phyloP scores from a whole-genome alignment of 495 filamentous ascomycete species.

The Cercophora samala region DNA sequence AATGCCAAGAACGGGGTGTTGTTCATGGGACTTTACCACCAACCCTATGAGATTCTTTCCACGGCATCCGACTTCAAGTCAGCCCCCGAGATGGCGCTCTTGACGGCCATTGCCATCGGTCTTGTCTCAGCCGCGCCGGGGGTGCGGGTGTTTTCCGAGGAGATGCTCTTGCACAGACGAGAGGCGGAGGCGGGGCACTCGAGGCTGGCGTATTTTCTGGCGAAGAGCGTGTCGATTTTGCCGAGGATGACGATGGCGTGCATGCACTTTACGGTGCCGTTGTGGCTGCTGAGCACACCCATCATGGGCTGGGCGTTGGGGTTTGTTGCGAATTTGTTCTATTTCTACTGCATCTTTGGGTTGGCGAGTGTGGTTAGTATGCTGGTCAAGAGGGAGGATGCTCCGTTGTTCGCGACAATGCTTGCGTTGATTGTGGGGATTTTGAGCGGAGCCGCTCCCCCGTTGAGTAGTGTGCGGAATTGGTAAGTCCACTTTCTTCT shows the following conservation, averaged over 20 bases:
- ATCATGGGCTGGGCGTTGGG: constrained; percentile 44
- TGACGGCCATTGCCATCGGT: constrained; percentile 53
- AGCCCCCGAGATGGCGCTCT: constrained; percentile 48
- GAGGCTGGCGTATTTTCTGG: constrained; percentile 52
- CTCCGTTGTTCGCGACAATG: constrained; percentile 49
- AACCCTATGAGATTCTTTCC: constrained; percentile 51
- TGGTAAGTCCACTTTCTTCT: constrained; percentile 36
- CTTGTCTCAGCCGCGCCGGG: constrained; percentile 52
- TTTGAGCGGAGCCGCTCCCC: constrained; percentile 49
- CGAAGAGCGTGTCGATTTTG: constrained; percentile 50
- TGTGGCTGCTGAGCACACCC: constrained; percentile 49
- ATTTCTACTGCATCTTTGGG: constrained; percentile 59
- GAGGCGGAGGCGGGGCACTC: constrained; percentile 55
- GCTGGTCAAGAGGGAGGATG: constrained; percentile 47
- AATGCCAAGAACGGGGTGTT: constrained; percentile 46
- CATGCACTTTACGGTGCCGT: constrained; percentile 54
- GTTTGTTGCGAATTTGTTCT: constrained; percentile 49
- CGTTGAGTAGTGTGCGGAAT: constrained; percentile 41
- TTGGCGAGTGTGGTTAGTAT: constrained; percentile 52
- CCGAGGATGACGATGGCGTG: constrained; percentile 49
- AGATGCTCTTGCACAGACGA: constrained; percentile 51
- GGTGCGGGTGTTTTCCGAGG: constrained; percentile 56
- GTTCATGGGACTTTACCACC: constrained; percentile 50
- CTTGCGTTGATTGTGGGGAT: constrained; percentile 46
- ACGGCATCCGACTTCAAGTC: constrained; percentile 47